Percentiles rank a stretch among this genome's conserved stretches.
Conservation (phyloP, 2,329 filamentous ascomycete species). For the Cercospora sp. region DNA sequence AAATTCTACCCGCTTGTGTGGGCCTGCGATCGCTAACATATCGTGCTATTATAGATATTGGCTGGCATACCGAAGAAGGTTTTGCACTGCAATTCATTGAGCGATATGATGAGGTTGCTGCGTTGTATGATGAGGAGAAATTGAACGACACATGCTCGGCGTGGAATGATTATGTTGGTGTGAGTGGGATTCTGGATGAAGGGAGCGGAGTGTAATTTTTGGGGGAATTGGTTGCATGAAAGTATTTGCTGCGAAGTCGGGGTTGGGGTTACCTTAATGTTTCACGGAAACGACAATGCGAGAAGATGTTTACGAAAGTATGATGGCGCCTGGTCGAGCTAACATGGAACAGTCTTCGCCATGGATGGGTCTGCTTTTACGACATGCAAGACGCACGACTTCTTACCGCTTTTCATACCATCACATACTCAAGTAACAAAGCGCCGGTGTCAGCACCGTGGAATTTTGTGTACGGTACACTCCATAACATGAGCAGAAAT, state of each 20-base stretch:
- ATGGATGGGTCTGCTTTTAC: neutral
- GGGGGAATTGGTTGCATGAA: neutral
- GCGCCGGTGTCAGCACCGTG: too few relatives aligned
- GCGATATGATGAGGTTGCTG: conserved; percentile 23
- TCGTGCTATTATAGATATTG: conserved; percentile 28
- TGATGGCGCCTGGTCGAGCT: neutral
- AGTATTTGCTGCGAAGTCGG: neutral
- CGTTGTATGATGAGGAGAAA: conserved; percentile 15
- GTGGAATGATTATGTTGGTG: neutral
- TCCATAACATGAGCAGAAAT: neutral
- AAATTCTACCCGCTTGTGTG: neutral
- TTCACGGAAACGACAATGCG: neutral
- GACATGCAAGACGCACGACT: neutral
- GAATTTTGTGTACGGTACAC: too few relatives aligned
- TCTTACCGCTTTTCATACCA: too few relatives aligned
- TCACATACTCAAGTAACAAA: too few relatives aligned
- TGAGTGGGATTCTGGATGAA: neutral
- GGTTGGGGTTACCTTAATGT: neutral
- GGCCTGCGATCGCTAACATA: neutral
- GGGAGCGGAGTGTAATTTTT: neutral
- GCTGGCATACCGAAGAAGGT: conserved; percentile 37
- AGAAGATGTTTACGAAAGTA: neutral
- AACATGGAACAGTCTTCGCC: neutral
- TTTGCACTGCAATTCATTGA: conserved; percentile 37
- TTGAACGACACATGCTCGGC: conserved; percentile 5